Percentiles rank a stretch among this genome's conserved stretches.
Evolutionary conservation across 2,329 filamentous ascomycete species (phyloP).

Genomic region (Immersiporthe knoxdaviesiana): DNA sequence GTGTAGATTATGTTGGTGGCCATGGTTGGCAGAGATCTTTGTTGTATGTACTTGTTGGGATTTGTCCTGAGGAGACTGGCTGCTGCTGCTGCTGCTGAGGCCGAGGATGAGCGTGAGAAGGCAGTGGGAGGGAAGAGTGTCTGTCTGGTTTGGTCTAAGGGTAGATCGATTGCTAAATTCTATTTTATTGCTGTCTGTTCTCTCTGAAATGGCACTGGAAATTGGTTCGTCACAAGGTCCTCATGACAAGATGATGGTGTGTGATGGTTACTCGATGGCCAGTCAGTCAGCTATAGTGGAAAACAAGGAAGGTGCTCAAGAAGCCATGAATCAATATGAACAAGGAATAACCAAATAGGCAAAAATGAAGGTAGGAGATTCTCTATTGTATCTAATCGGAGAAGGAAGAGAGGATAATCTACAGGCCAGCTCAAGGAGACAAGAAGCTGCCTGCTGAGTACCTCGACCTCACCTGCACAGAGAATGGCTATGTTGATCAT

Average conservation of each 20-base stretch:
- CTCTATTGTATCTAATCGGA: too few species aligned
- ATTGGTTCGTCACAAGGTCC: background rate
- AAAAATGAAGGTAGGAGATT: background rate
- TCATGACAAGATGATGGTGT: background rate
- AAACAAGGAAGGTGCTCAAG: background rate
- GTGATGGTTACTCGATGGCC: background rate
- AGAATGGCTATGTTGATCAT: too few species aligned
- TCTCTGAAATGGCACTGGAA: background rate
- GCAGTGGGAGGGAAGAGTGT: background rate
- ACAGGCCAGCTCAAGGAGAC: too few species aligned
- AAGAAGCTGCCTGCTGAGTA: too few species aligned
- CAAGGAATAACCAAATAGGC: background rate
- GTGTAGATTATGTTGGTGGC: background rate
- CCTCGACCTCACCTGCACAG: too few species aligned
- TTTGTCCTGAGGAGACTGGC: background rate
- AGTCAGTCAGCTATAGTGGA: background rate
- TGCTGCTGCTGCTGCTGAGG: background rate
- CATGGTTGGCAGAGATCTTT: constrained; percentile 4
- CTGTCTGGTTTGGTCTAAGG: background rate
- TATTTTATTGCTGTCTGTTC: background rate
- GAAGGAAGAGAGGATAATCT: too few species aligned
- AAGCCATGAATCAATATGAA: too few species aligned
- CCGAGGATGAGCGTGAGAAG: background rate
- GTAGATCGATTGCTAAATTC: background rate
- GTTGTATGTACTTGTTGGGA: background rate